Percentiles rank a stretch among this genome's conserved stretches.
Evolutionary conservation across 176 grass and related monocot species (phyloP).

Genomic region (Carex pumila): DNA sequence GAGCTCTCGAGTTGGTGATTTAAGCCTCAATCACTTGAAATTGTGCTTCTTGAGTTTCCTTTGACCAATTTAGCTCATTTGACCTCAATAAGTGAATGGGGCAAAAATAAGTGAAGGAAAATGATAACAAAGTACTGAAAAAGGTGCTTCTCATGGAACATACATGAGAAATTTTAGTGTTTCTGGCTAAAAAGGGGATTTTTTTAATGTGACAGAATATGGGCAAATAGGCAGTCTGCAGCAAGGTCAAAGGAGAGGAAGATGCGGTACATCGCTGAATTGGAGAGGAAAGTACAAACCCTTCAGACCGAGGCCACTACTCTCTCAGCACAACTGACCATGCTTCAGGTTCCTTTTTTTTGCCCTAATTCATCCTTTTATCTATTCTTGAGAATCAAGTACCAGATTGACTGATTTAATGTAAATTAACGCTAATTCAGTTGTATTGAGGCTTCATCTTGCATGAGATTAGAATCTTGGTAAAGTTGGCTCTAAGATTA

Average conservation of each 20-base stretch:
- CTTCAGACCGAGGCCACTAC: slow-evolving; percentile 87
- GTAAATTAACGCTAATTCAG: neutral
- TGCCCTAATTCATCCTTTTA: slow-evolving; percentile 1
- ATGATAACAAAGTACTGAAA: neutral
- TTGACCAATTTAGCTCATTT: neutral
- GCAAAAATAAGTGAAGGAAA: neutral
- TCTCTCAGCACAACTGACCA: slow-evolving; percentile 65
- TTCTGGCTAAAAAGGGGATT: neutral
- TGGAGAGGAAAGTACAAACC: slow-evolving; percentile 80
- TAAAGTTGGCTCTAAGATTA: neutral
- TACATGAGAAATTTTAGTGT: neutral
- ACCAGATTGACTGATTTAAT: neutral
- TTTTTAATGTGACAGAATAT: slow-evolving; percentile 42
- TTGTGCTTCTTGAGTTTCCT: neutral
- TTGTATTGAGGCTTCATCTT: neutral
- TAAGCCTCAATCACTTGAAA: neutral
- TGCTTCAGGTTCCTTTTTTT: slow-evolving; percentile 63
- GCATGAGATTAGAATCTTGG: neutral
- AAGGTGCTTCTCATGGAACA: neutral
- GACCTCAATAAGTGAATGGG: neutral
- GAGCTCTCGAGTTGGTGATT: neutral
- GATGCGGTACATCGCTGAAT: slow-evolving; percentile 90
- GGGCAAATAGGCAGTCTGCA: slow-evolving; percentile 94
- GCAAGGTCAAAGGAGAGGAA: slow-evolving; percentile 99
- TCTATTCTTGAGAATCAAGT: neutral